Percentiles rank a stretch among this genome's conserved stretches.
Evolutionary conservation across 768 basidiomycete species (phyloP).

Genomic region (Floccularia luteovirens): DNA sequence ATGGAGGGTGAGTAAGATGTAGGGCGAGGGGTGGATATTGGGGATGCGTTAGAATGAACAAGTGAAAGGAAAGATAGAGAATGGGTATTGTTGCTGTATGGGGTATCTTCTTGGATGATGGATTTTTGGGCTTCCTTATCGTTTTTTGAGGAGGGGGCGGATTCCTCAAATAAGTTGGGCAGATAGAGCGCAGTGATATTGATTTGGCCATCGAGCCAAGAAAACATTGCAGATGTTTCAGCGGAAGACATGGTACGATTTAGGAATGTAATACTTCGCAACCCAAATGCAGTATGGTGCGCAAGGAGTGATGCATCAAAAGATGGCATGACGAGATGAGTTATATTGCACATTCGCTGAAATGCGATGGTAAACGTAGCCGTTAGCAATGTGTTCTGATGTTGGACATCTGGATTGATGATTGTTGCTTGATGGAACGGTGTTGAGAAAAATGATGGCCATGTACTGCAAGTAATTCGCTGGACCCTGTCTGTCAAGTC

Average conservation of each 20-base stretch:
- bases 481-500: slow-evolving; percentile 33
- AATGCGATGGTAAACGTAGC: slow-evolving; percentile 36
- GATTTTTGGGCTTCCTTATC: too few species aligned
- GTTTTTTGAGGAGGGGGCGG: slow-evolving; percentile 6
- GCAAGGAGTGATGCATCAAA: slow-evolving; percentile 34
- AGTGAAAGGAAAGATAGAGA: not conserved
- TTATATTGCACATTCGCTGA: slow-evolving; percentile 37
- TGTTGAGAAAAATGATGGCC: slow-evolving; percentile 31
- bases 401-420: slow-evolving; percentile 7
- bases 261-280: slow-evolving; percentile 30
- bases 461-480: slow-evolving; percentile 29
- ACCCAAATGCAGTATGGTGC: slow-evolving; percentile 33
- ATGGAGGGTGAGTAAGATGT: slow-evolving; percentile 5
- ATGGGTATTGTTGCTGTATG: not conserved
- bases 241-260: slow-evolving; percentile 19
- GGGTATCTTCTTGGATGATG: not conserved
- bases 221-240: slow-evolving; percentile 25
- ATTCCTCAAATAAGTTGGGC: slow-evolving; percentile 24
- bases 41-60: not conserved
- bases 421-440: slow-evolving; percentile 2
- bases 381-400: slow-evolving; percentile 21
- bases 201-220: slow-evolving; percentile 34
- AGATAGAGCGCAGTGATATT: slow-evolving; percentile 31
- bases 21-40: slow-evolving; percentile 1
- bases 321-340: slow-evolving; percentile 29